Evolutionary conservation across 495 filamentous ascomycete genomes (phyloP).

Genomic region (Xylaria flabelliformis): DNA sequence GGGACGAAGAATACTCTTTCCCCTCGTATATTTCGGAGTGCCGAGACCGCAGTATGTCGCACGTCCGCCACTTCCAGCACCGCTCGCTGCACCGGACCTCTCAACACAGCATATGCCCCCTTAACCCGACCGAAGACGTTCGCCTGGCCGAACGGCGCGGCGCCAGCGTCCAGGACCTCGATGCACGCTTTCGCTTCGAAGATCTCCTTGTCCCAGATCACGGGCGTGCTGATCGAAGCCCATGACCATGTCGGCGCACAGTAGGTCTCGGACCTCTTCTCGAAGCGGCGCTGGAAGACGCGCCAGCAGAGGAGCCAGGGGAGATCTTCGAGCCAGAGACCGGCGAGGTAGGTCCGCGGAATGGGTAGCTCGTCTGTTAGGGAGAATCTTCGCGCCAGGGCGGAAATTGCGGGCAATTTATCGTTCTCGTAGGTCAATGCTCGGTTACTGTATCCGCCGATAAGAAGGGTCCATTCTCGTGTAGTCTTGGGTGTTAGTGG

Average conservation of each 20-base stretch:
- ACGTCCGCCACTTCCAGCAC: no score
- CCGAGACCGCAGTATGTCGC: no score
- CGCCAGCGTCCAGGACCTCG: not conserved
- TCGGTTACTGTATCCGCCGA: conserved; percentile 12
- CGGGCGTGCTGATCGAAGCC: conserved; percentile 11
- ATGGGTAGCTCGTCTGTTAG: not conserved
- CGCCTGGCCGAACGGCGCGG: not conserved
- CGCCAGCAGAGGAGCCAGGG: conserved; percentile 17
- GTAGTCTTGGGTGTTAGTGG: conserved; percentile 6
- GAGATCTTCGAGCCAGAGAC: conserved; percentile 28
- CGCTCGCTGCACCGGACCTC: no score
- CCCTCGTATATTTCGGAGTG: no score
- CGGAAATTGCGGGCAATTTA: not conserved
- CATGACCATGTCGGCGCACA: conserved; percentile 12
- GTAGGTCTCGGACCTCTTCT: conserved; percentile 5
- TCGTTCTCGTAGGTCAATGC: conserved; percentile 2
- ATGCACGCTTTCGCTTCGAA: conserved; percentile 3
- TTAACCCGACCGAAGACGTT: not conserved
- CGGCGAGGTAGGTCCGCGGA: conserved; percentile 25
- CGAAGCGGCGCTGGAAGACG: conserved; percentile 16
- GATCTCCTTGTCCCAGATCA: conserved; percentile 6
- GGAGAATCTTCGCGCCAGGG: conserved; percentile 9
- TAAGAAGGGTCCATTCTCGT: conserved; percentile 8
- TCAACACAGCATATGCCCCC: no score
- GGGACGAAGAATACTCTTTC: no score